A percentile compares a stretch with the other conserved stretches of the same genome.
Evolutionary conservation across 768 basidiomycete genomes (phyloP).

Genomic region (Auriscalpium vulgare): DNA sequence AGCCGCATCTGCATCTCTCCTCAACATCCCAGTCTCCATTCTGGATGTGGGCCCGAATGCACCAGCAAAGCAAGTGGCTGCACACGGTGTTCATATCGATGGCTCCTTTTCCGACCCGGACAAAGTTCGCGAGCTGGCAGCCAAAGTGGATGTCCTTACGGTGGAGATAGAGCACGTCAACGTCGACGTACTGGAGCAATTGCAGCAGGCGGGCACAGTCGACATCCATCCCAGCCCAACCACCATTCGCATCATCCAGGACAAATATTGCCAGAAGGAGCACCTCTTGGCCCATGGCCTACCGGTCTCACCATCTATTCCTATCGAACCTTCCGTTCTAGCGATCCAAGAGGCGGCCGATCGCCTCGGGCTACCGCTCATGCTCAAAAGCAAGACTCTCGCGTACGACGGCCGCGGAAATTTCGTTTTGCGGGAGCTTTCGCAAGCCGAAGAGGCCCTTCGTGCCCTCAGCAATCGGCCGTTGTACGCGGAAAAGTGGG

Average conservation of each 20-base stretch:
- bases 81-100: slow-evolving; percentile 65
- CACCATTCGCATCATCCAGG: slow-evolving; percentile 82
- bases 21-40: slow-evolving; percentile 77
- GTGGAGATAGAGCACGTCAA: slow-evolving; percentile 98
- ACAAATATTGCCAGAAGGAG: slow-evolving; percentile 59
- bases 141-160: slow-evolving; percentile 79
- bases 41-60: slow-evolving; percentile 75
- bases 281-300: slow-evolving; percentile 43
- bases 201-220: slow-evolving; percentile 32
- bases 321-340: slow-evolving; percentile 46
- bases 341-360: slow-evolving; percentile 45
- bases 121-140: slow-evolving; percentile 74
- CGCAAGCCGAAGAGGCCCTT: slow-evolving; percentile 43
- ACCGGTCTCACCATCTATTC: slow-evolving; percentile 51
- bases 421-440: slow-evolving; percentile 54
- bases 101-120: slow-evolving; percentile 79
- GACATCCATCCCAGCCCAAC: slow-evolving; percentile 64
- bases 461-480: slow-evolving; percentile 60
- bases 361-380: slow-evolving; percentile 74
- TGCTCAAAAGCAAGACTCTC: slow-evolving; percentile 93
- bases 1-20: slow-evolving; percentile 77
- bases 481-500: slow-evolving; percentile 92
- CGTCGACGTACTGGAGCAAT: slow-evolving; percentile 58
- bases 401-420: slow-evolving; percentile 98
- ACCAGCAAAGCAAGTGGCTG: slow-evolving; percentile 86